Base-by-base conservation (phyloP, 345 rosid species). In the Physaria fendleri region DNA sequence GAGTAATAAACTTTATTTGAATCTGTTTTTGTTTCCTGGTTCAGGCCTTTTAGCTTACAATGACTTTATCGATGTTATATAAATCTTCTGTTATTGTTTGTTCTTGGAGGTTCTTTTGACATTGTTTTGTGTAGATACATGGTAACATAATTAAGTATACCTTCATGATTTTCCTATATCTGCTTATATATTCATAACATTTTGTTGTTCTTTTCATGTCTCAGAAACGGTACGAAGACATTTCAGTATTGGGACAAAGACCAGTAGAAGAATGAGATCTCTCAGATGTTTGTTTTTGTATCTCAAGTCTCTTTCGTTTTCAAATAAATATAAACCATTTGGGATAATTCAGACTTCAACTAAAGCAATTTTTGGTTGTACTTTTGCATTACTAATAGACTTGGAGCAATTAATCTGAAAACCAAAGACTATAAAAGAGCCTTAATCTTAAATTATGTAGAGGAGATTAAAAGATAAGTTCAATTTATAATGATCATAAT, bases 161-260 rank as follows among this genome's bases (percentile, higher is more conserved):
- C 15, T 35, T 34, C 39, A n/a, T 34, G 40, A 5, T 35, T 11
- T 32, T 10, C 12, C 5, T 11, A 2, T 32, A 4, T 32, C 13
- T 2, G 15, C n/a, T 1, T 29, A 7, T 62, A 23, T 30, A 5
- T 23, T 72, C 4, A 21, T 39, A 58, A 38, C 34, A 23, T 64
- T n/a, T n/a, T n/a, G 46, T 13, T 72, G 8, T 45, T 47, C 24
- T 40, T 76, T 29, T 48, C 66, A 30, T 59, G 65, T 6, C 46
- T 52, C 62, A 72, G 97, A 89, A 86, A 79, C 87, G 97, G 18
- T 89, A 84, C 3, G 87, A 89, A 73, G 95, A 89, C 65, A 89
- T 89, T 34, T 69, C 97, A 28, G 85, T 84, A 74, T 71, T 89
- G 78, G 97, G 97, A 52, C 97, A 89, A 74, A 84, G 95, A 77